phyloP scores from a whole-genome alignment of 805 yeast genomes.

The Metschnikowia arizonensis region DNA sequence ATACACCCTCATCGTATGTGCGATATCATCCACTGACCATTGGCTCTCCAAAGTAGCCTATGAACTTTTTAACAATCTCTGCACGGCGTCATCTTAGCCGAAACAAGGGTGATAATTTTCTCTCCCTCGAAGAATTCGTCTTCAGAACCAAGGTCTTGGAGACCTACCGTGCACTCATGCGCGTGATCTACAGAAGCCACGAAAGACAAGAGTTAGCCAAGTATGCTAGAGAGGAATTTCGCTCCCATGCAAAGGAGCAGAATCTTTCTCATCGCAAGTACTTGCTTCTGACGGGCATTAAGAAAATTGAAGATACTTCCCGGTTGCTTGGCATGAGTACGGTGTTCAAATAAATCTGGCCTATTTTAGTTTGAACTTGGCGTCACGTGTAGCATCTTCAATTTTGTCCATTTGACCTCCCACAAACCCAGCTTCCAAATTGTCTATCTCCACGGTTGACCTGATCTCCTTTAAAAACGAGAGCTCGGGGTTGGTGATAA shows the following conservation, averaged over 20 bases:
- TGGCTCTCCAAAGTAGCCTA: background rate
- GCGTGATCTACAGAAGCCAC: conserved; percentile 35
- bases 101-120: conserved; percentile 2
- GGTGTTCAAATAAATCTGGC: conserved; percentile 1
- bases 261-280: conserved; percentile 37
- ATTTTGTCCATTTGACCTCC: conserved; percentile 9
- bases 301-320: conserved; percentile 24
- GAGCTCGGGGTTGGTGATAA: conserved; percentile 11
- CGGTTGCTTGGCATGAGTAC: conserved; percentile 20
- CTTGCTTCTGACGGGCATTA: conserved; percentile 33
- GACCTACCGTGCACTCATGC: conserved; percentile 31
- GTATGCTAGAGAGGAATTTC: conserved; percentile 34
- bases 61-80: background rate
- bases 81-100: conserved; percentile 2
- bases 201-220: conserved; percentile 32
- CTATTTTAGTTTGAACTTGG: conserved; percentile 13
- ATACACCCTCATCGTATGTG: background rate
- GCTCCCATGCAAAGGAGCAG: conserved; percentile 22
- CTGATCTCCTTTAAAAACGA: conserved; percentile 10
- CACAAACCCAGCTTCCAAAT: conserved; percentile 5
- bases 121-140: conserved; percentile 38
- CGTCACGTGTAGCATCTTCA: conserved; percentile 13
- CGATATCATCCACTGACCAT: background rate
- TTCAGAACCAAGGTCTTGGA: conserved; percentile 33
- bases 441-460: background rate